Base-by-base conservation (phyloP, 352 stramenopile genomes). In the Poterioochromonas sp. region DNA sequence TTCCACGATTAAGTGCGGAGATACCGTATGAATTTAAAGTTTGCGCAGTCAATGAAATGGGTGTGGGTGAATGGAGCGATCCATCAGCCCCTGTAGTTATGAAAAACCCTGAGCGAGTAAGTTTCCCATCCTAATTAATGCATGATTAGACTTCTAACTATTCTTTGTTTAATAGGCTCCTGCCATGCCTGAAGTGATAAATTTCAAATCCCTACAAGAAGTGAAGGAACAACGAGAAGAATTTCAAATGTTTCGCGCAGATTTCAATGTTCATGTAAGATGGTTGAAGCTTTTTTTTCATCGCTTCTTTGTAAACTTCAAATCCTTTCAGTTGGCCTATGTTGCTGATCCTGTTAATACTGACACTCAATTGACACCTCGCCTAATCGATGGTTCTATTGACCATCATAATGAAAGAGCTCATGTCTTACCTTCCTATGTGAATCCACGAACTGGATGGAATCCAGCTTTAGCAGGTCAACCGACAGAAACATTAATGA, bases 21-120 rank as follows among this genome's bases (percentile, higher is more conserved):
- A 83, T 86, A 40, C 84, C 85, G 63, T 93, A 92, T 82, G 88
- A 93, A 71, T 92, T 92, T 71, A 85, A 86, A 0, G 81, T 92
- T 0, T 82, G 87, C 12, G 88, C 85, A 11, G 80, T 85, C 32
- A 93, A 90, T 51, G 78, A 69, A 3, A 77, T 88, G 29, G 88
- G 88, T 29, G 88, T 83, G 81, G 83, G 87, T 34, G 80, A 84
- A 37, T 93, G 89, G 79, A 92, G 87, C 44, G 83, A 88, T 40
- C 86, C 87, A 0, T 90, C 87, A 12, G 32, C 54, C 8, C 85
- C 88, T 39, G 78, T 85, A 18, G 82, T 76, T 2, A 90, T 80
- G 1, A 76, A 77, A 11, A 83, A 80, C 37, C 58, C 80, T 43
- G 0, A n/a, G 8, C n/a, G 60, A 8, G 71, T 76, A 40, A 58